Conservation (phyloP, 2,329 filamentous ascomycete genomes). For the Tolypocladium sp. region DNA sequence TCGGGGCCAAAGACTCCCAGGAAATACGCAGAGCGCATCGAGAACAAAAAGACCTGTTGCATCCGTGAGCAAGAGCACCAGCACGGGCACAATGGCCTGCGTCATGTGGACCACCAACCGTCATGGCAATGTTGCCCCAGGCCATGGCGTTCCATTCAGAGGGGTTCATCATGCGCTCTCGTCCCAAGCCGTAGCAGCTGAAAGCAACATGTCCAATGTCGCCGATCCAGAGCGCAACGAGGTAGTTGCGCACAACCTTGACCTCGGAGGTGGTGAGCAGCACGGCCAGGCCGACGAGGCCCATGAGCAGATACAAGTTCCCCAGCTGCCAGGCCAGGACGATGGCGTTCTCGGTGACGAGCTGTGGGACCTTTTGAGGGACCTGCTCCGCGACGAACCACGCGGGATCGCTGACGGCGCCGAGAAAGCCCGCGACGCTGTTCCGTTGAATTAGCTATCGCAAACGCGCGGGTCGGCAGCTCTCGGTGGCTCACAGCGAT, state of each 20-base stretch:
- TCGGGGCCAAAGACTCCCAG: conserved; percentile 49
- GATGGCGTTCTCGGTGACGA: conserved; percentile 34
- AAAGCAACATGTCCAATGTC: conserved; percentile 60
- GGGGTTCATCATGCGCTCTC: conserved; percentile 41
- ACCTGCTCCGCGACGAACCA: conserved; percentile 59
- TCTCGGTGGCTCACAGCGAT: conserved; percentile 44
- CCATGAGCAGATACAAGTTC: conserved; percentile 60
- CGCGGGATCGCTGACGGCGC: conserved; percentile 44
- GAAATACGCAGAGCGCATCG: conserved; percentile 48
- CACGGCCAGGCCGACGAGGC: conserved; percentile 53
- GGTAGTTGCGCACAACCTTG: conserved; percentile 57
- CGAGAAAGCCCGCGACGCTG: conserved; percentile 51
- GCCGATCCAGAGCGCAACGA: conserved; percentile 54
- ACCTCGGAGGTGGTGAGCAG: conserved; percentile 56
- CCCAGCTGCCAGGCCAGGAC: conserved; percentile 60
- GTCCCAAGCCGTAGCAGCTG: conserved; percentile 49
- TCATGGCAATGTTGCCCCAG: conserved; percentile 65
- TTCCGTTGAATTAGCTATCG: conserved; percentile 8
- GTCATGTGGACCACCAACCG: conserved; percentile 31
- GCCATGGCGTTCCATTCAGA: conserved; percentile 57
- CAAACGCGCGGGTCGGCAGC: background rate
- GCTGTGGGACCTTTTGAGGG: conserved; percentile 24
- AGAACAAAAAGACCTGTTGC: conserved; percentile 41
- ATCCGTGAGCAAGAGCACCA: background rate
- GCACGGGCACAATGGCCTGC: background rate